Base-by-base conservation (phyloP, 805 yeast species). In the Komagataella phaffii region DNA sequence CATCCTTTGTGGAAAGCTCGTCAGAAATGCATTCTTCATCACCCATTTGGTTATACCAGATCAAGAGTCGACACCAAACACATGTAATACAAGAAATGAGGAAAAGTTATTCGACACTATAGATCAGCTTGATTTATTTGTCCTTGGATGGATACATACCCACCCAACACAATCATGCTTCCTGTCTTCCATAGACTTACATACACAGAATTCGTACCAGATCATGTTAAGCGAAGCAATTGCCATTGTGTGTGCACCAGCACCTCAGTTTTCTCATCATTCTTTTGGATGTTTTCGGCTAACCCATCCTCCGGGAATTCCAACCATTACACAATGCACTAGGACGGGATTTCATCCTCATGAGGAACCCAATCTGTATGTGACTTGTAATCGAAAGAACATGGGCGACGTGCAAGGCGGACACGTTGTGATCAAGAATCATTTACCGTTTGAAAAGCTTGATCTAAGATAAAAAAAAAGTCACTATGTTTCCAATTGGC, bases 141-240 rank as follows among this genome's bases (percentile, higher is more conserved):
- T 81, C n/a, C 66, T 81, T 2, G 88, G 88, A 3, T 81, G 88
- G 88, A 82, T 81, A 51, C 88, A 81, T 61, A 82, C 87, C 7
- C 88, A 81, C 60, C 88, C 88, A 5, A 77, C 86, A 8, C 88
- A 81, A 60, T 69, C 84, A n/a, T 81, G 88, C 56, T 81, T 81
- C 60, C 63, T 81, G 61, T 77, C 83, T 10, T 78, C 85, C 0
- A 77, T 81, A 48, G 88, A 81, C 58, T 64, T 81, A 51, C 88
- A 82, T 62, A 81, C 87, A 2, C 87, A 81, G 55, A 77, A 76
- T 54, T 75, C 84, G 2, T 82, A 82, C 61, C 88, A 81, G 63
- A 71, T 80, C 49, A 81, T 81, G 87, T 66, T 81, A 14, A 81
- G 83, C 24, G 88, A 81, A 60, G 81, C 85, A 0, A 73, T 81